A percentile compares a stretch with the other conserved stretches of the same genome.
phyloP scores from a whole-genome alignment of 2,329 filamentous ascomycete genomes.

The Diaporthe velutina region DNA sequence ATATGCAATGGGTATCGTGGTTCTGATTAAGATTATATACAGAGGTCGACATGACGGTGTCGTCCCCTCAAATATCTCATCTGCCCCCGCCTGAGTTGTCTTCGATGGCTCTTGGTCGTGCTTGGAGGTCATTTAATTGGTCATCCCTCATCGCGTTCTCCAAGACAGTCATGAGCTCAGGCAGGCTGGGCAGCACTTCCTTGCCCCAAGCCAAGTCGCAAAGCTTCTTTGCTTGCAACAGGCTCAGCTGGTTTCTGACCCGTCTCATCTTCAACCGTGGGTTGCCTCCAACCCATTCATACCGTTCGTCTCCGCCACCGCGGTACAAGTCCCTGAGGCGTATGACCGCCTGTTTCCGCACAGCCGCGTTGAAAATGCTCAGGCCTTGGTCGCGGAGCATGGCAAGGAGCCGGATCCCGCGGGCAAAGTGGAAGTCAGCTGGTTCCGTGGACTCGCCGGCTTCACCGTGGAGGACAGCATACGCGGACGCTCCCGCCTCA shows the following conservation, averaged over 20 bases:
- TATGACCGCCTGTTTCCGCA: constrained; percentile 47
- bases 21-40: background rate
- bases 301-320: constrained; percentile 41
- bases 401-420: constrained; percentile 50
- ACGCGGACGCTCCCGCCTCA: constrained; percentile 30
- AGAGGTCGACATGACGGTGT: background rate
- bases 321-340: constrained; percentile 52
- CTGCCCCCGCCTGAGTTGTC: background rate
- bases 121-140: constrained; percentile 35
- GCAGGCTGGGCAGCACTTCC: constrained; percentile 48
- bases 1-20: constrained; percentile 12
- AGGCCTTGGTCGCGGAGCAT: constrained; percentile 50
- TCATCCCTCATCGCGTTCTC: constrained; percentile 40
- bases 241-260: constrained; percentile 45
- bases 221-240: constrained; percentile 51
- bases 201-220: constrained; percentile 54
- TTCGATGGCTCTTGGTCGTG: constrained; percentile 26
- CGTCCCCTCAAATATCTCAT: background rate
- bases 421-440: constrained; percentile 47
- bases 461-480: constrained; percentile 14
- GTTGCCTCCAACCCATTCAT: constrained; percentile 40
- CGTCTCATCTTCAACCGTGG: constrained; percentile 28
- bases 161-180: constrained; percentile 45
- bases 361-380: constrained; percentile 39
- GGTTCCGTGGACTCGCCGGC: constrained; percentile 9